A percentile compares a stretch with the other conserved stretches of the same genome.
These are phyloP conservation scores for Lecanoromycetidae sp. DNA, from an alignment of 2,329 filamentous ascomycete genomes.

Conservation along the genomic window DNA sequence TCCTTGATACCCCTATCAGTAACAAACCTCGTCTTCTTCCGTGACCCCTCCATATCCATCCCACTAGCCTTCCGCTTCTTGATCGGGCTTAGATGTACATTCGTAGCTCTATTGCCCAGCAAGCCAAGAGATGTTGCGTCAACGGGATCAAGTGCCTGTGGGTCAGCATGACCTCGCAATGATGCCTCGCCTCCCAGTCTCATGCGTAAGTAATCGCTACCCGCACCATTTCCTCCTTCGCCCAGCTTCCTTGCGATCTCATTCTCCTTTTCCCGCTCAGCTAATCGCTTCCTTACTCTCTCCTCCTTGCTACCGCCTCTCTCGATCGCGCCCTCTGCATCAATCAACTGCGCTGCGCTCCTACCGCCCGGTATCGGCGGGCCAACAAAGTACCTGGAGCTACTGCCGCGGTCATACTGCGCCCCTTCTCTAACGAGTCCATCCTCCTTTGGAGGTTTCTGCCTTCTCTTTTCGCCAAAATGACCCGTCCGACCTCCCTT, in stretches of 20 bases:
- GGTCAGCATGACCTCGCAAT: background rate
- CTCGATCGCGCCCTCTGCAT: slow-evolving; percentile 31
- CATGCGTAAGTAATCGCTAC: slow-evolving; percentile 16
- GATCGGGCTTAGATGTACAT: slow-evolving; percentile 18
- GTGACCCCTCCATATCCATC: background rate
- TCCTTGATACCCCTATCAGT: slow-evolving; percentile 66
- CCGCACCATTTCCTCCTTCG: slow-evolving; percentile 16
- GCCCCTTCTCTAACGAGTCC: slow-evolving; percentile 27
- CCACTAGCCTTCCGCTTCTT: slow-evolving; percentile 11
- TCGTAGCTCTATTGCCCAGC: slow-evolving; percentile 16
- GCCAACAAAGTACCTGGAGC: slow-evolving; percentile 34
- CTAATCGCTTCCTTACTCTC: slow-evolving; percentile 14
- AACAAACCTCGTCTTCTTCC: slow-evolving; percentile 45
- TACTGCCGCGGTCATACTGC: slow-evolving; percentile 30
- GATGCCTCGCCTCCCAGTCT: slow-evolving; percentile 3
- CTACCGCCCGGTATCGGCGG: slow-evolving; percentile 17
- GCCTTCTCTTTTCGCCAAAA: slow-evolving; percentile 22
- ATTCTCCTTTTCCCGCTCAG: slow-evolving; percentile 17
- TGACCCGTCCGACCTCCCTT: slow-evolving; percentile 21
- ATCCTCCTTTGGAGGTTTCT: slow-evolving; percentile 19
- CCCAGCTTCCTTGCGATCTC: slow-evolving; percentile 16
- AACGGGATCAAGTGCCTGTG: background rate
- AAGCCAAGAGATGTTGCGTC: slow-evolving; percentile 15
- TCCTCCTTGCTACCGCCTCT: slow-evolving; percentile 17
- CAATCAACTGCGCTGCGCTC: slow-evolving; percentile 31